Conservation (phyloP, 2,329 filamentous ascomycete genomes). For the Dactylellina parvicollis region DNA sequence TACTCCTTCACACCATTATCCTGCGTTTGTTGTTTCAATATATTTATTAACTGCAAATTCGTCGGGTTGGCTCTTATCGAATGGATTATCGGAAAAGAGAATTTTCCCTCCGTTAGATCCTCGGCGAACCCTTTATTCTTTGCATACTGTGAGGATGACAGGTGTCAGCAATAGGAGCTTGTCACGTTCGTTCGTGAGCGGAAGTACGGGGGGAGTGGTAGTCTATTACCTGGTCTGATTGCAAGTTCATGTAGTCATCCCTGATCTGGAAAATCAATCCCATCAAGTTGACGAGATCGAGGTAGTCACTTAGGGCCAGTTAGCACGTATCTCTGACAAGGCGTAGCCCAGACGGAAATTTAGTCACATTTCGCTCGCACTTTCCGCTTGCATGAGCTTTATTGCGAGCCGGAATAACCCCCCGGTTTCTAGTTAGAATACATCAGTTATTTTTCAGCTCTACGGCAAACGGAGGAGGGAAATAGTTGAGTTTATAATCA, state of each 20-base stretch:
- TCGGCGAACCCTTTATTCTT: constrained; percentile 93
- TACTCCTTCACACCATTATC: constrained; percentile 91
- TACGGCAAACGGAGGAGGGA: background rate
- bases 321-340: constrained; percentile 20
- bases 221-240: constrained; percentile 60
- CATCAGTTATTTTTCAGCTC: too few relatives aligned
- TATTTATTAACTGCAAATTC: constrained; percentile 86
- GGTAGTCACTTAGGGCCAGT: constrained; percentile 70
- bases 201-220: constrained; percentile 18
- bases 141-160: constrained; percentile 70
- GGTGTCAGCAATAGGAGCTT: background rate
- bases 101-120: constrained; percentile 96
- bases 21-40: constrained; percentile 86
- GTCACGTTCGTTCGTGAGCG: background rate
- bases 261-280: constrained; percentile 90
- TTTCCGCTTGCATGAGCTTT: constrained; percentile 86
- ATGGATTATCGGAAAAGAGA: constrained; percentile 95
- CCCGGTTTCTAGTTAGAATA: constrained; percentile 71
- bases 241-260: constrained; percentile 91
- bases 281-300: constrained; percentile 83
- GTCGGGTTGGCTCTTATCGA: constrained; percentile 79
- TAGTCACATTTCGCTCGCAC: constrained; percentile 56
- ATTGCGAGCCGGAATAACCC: constrained; percentile 85
- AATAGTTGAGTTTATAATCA: constrained; percentile 4
- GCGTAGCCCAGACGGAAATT: background rate